Evolutionary conservation across 2,329 filamentous ascomycete species (phyloP), one percentile per base, ranked within the genome.

Genomic region (Botryosphaeria dothidea): DNA sequence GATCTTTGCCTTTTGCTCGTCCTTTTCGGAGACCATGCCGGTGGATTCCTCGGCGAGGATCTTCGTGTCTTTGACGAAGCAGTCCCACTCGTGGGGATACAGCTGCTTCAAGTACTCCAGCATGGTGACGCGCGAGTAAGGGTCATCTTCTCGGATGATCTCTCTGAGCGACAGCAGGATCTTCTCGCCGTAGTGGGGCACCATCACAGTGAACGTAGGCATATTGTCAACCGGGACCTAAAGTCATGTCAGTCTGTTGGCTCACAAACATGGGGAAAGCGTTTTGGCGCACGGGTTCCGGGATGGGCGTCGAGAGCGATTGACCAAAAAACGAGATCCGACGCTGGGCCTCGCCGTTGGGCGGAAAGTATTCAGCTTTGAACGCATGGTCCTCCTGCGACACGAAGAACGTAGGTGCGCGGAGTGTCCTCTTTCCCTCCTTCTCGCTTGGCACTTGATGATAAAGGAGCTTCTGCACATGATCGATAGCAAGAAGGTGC

Each of bases 1-100:
- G 68, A 98, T 98, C 88, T 99, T 98, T 87, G 91, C 97, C 87
- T 98, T 98, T 66, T 91, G 91, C 0, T 91, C 92, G 73, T 98
- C 92, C 83, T 96, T 96, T 75, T 98, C 95, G 64, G 82, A 86
- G 84, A 98, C 97, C 75, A 97, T 94, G 76, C 93, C 91, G 7
- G 93, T 96, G 0, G 93, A 97, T 81, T 99, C 95, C 71, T 99
- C 95, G 0, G 95, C 95, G 38, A 99, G 83, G 80, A 99, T 99
- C 85, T 99, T 99, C 72, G 95, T 99, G 74, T 99, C 95, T 84
- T 99, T 99, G 74, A 99, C 95, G 75, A 99, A 99, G 82, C 95
- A 99, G 74, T 99, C 95, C 95, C 95, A 99, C 78, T 99, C 95
- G 74, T 98, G 94, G 70, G 95, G 94, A 74, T 99, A 95, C 27